Conservation (phyloP, 805 yeast genomes). For the Wickerhamomyces chaumierensis region DNA sequence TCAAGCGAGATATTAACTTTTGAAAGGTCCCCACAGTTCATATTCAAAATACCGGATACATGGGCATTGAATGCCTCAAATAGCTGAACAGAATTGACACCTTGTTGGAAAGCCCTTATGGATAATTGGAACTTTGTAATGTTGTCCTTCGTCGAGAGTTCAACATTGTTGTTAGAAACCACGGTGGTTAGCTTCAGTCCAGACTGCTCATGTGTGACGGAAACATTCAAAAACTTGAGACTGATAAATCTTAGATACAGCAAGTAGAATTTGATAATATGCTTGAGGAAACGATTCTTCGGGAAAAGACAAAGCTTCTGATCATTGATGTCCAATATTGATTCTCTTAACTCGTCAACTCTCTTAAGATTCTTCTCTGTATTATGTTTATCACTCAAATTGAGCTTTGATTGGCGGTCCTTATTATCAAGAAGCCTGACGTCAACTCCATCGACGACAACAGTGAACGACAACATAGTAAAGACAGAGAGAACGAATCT, state of each 20-base stretch:
- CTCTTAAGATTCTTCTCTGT: background rate
- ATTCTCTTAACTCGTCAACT: slow-evolving; percentile 2
- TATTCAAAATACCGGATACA: slow-evolving; percentile 8
- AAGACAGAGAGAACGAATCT: slow-evolving; percentile 8
- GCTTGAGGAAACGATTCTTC: slow-evolving; percentile 2
- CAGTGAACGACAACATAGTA: slow-evolving; percentile 7
- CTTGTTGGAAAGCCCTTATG: slow-evolving; percentile 9
- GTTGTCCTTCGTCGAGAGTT: slow-evolving; percentile 5
- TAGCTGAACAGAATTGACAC: slow-evolving; percentile 10
- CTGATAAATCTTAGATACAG: slow-evolving; percentile 17
- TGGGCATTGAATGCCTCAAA: slow-evolving; percentile 13
- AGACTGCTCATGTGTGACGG: slow-evolving; percentile 6
- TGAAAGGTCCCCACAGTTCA: slow-evolving; percentile 11
- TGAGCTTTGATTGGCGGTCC: background rate
- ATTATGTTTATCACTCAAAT: background rate
- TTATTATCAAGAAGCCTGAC: slow-evolving; percentile 1
- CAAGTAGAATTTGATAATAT: slow-evolving; percentile 8
- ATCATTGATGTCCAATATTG: slow-evolving; percentile 6
- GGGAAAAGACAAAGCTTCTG: slow-evolving; percentile 9
- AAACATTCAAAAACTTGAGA: slow-evolving; percentile 8
- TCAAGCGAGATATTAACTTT: slow-evolving; percentile 9
- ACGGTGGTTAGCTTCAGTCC: slow-evolving; percentile 8
- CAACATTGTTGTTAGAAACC: slow-evolving; percentile 6
- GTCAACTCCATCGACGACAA: slow-evolving; percentile 13
- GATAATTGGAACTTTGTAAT: slow-evolving; percentile 5